Evolutionary conservation across 345 rosid species (phyloP).

Genomic region (Bruguiera parviflora): DNA sequence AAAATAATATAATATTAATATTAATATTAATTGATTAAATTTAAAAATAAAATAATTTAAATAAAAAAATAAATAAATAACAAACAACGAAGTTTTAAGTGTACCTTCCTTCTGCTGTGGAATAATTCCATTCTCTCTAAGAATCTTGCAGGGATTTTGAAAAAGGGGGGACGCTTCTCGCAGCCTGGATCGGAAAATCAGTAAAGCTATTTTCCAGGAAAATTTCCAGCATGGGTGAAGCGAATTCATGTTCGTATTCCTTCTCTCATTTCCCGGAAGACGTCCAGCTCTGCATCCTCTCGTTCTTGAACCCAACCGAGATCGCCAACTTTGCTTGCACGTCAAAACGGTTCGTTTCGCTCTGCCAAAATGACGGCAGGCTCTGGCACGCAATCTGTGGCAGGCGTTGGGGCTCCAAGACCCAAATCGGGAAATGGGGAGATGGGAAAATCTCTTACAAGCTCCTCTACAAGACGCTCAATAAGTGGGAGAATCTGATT

Average conservation of each 20-base stretch:
- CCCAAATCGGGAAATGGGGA: slow-evolving; percentile 76
- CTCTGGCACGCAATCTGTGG: slow-evolving; percentile 79
- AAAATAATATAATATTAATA: no score
- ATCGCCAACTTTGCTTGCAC: slow-evolving; percentile 74
- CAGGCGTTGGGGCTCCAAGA: slow-evolving; percentile 69
- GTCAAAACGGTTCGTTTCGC: slow-evolving; percentile 58
- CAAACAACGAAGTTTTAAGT: background rate
- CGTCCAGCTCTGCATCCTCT: slow-evolving; percentile 70
- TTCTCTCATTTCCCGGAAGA: slow-evolving; percentile 79
- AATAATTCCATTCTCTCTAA: slow-evolving; percentile 25
- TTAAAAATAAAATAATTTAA: no score
- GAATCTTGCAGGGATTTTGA: slow-evolving; percentile 17
- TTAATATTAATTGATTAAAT: no score
- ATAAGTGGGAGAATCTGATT: slow-evolving; percentile 59
- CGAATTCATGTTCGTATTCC: slow-evolving; percentile 19
- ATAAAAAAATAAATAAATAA: no score
- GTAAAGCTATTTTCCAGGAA: background rate
- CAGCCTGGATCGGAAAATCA: slow-evolving; percentile 5
- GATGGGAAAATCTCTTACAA: slow-evolving; percentile 51
- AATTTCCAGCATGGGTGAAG: slow-evolving; percentile 4
- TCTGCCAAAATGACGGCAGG: slow-evolving; percentile 53
- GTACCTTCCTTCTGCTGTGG: background rate
- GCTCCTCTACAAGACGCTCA: slow-evolving; percentile 61
- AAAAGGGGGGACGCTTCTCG: no score
- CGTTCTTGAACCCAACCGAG: slow-evolving; percentile 65